phyloP scores from a whole-genome alignment of 202 grass and related monocot genomes.

The Musa balbisiana region DNA sequence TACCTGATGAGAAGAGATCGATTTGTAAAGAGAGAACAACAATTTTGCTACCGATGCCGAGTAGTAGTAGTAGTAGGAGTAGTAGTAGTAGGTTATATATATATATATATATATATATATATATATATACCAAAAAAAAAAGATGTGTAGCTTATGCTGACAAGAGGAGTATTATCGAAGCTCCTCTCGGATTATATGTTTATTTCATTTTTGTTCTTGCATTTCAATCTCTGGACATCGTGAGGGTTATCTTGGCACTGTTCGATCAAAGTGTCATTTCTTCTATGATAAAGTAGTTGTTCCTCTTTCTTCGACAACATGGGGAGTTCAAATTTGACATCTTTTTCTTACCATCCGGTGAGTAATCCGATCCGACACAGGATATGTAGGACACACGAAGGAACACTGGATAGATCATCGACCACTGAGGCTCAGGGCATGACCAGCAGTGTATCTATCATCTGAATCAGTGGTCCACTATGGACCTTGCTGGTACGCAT shows the following conservation, averaged over 20 bases:
- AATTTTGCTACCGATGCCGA: not conserved
- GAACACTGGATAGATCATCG: not conserved
- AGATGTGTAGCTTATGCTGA: not conserved
- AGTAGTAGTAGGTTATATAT: no score
- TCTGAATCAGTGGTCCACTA: not conserved
- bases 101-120: no score
- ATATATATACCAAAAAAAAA: no score
- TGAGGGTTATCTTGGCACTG: not conserved
- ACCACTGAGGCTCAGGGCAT: not conserved
- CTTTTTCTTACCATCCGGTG: not conserved
- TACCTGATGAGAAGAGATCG: not conserved
- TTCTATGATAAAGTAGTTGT: not conserved
- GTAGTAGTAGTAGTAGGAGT: no score
- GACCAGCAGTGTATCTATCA: not conserved
- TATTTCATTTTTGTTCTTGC: not conserved
- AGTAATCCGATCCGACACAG: not conserved
- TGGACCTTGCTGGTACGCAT: not conserved
- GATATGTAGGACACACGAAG: not conserved
- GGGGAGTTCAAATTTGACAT: not conserved
- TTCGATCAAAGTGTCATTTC: not conserved
- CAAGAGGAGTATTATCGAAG: not conserved
- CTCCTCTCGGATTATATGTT: not conserved
- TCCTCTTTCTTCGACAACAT: not conserved
- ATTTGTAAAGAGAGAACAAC: not conserved
- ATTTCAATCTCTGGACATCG: not conserved